phyloP scores from a whole-genome alignment of 768 basidiomycete genomes.

The Calocybe indica region DNA sequence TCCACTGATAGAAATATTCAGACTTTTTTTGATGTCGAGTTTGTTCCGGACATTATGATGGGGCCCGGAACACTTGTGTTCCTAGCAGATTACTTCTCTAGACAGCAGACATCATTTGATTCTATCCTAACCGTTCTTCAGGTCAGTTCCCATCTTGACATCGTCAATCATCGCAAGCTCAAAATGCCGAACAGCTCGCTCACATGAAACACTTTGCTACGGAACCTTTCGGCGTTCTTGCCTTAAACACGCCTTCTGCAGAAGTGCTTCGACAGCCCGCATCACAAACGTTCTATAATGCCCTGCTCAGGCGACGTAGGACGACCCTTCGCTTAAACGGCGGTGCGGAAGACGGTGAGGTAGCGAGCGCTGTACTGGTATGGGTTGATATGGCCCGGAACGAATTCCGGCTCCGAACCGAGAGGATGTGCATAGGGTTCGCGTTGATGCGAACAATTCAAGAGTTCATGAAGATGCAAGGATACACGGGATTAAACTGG shows the following conservation, averaged over 20 bases:
- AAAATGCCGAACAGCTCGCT: constrained; percentile 35
- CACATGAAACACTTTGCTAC: constrained; percentile 65
- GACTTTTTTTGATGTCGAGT: constrained; percentile 57
- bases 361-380: constrained; percentile 19
- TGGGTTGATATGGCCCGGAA: constrained; percentile 31
- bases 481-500: constrained; percentile 34
- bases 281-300: constrained; percentile 26
- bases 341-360: too few relatives aligned
- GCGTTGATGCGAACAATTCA: too few relatives aligned
- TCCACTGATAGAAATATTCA: constrained; percentile 26
- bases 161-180: not conserved
- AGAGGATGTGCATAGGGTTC: constrained; percentile 36
- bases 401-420: constrained; percentile 23
- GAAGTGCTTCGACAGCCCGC: constrained; percentile 8
- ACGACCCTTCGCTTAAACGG: too few relatives aligned
- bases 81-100: constrained; percentile 49
- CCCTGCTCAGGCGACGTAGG: constrained; percentile 27
- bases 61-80: constrained; percentile 54
- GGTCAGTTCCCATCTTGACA: constrained; percentile 25
- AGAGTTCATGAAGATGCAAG: constrained; percentile 19
- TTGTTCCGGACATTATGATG: constrained; percentile 54
- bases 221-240: constrained; percentile 47
- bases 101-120: constrained; percentile 55
- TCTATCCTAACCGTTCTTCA: constrained; percentile 54
- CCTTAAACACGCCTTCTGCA: constrained; percentile 20